A percentile compares a stretch with the other conserved stretches of the same genome.
Conservation (phyloP, 371 early-diverging fungal species). For the Lichtheimia corymbifera region DNA sequence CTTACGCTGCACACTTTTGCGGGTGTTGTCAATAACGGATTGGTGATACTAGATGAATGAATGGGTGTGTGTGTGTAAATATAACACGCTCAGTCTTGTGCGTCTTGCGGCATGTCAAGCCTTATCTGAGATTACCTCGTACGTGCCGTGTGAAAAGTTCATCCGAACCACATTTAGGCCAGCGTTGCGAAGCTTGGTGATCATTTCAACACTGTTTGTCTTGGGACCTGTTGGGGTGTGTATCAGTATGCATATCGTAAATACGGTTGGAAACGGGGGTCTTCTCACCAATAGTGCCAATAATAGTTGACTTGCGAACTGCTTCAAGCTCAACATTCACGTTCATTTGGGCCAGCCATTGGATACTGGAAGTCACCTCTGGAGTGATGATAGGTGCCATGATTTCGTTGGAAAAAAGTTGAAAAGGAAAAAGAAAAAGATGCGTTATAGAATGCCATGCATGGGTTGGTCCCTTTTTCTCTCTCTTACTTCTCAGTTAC, state of each 20-base stretch:
- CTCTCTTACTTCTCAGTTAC: too few relatives aligned
- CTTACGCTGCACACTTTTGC: conserved; percentile 57
- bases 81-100: too few relatives aligned
- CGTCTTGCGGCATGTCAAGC: too few relatives aligned
- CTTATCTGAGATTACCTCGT: conserved; percentile 50
- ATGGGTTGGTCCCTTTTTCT: too few relatives aligned
- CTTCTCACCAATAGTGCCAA: conserved; percentile 76
- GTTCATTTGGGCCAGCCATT: conserved; percentile 74
- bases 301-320: conserved; percentile 79
- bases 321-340: conserved; percentile 62
- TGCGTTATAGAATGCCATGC: too few relatives aligned
- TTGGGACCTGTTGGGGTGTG: conserved; percentile 50
- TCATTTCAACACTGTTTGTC: conserved; percentile 78
- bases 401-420: background rate
- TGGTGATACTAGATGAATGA: conserved; percentile 82
- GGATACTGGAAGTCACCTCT: conserved; percentile 48
- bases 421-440: background rate
- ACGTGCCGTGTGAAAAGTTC: conserved; percentile 93
- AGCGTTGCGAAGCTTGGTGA: conserved; percentile 78
- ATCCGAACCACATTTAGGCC: conserved; percentile 95
- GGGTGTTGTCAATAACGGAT: conserved; percentile 77
- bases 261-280: background rate
- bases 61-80: background rate
- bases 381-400: conserved; percentile 11
- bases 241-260: background rate